Evolutionary conservation across 768 basidiomycete genomes (phyloP).

Genomic region (Lanmaoa pseudosensibilis): DNA sequence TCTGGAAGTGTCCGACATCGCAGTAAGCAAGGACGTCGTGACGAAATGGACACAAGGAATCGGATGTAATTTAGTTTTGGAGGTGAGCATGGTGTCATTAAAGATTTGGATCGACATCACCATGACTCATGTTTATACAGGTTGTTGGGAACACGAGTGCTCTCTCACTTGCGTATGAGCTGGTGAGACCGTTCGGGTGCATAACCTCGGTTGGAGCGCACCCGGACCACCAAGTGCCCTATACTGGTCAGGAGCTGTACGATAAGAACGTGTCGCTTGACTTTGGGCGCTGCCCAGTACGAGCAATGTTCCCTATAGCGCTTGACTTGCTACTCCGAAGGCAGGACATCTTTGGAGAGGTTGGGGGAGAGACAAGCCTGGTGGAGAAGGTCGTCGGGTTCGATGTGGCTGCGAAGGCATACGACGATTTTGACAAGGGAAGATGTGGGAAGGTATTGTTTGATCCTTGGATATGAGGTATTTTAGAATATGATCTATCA

Average conservation of each 20-base stretch:
- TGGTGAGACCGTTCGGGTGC: slow-evolving; percentile 74
- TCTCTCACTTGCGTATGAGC: slow-evolving; percentile 60
- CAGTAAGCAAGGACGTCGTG: slow-evolving; percentile 51
- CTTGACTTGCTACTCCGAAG: slow-evolving; percentile 66
- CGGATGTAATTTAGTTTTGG: slow-evolving; percentile 66
- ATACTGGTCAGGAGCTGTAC: slow-evolving; percentile 58
- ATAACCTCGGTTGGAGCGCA: slow-evolving; percentile 78
- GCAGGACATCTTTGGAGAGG: slow-evolving; percentile 73
- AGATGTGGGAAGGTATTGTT: slow-evolving; percentile 76
- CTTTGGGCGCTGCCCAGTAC: slow-evolving; percentile 80
- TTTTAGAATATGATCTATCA: too few relatives aligned
- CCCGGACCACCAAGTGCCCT: slow-evolving; percentile 51
- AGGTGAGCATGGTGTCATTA: slow-evolving; percentile 42
- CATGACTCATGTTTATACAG: slow-evolving; percentile 33
- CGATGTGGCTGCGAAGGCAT: slow-evolving; percentile 54
- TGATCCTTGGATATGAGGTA: slow-evolving; percentile 59
- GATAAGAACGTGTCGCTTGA: slow-evolving; percentile 78
- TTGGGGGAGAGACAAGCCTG: slow-evolving; percentile 60
- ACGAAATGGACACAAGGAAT: slow-evolving; percentile 52
- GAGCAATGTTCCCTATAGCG: slow-evolving; percentile 73
- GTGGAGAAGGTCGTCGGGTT: slow-evolving; percentile 69
- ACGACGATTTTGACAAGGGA: slow-evolving; percentile 69
- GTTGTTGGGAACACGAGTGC: slow-evolving; percentile 71
- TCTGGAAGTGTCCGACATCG: slow-evolving; percentile 51
- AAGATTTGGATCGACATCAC: background rate